Conservation (phyloP, 805 yeast genomes). For the Pichia exigua region DNA sequence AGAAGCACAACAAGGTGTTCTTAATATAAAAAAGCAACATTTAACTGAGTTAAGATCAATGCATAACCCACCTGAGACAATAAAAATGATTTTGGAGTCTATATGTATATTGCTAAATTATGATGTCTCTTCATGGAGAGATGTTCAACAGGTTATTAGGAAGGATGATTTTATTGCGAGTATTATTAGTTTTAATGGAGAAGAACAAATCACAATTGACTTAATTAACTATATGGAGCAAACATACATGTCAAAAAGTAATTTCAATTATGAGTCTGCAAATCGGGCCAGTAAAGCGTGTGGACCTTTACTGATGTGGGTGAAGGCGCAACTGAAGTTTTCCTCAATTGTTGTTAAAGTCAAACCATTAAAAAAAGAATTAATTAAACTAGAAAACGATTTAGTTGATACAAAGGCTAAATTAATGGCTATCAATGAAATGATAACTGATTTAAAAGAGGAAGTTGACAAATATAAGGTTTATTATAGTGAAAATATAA, state of each 20-base stretch:
- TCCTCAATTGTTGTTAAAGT: constrained; percentile 61
- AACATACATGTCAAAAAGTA: constrained; percentile 52
- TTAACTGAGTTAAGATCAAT: constrained; percentile 82
- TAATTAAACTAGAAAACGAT: constrained; percentile 47
- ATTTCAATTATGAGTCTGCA: constrained; percentile 64
- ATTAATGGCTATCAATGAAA: constrained; percentile 66
- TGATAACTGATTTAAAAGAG: constrained; percentile 66
- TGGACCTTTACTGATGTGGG: constrained; percentile 89
- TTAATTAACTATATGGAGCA: constrained; percentile 50
- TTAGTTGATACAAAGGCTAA: constrained; percentile 59
- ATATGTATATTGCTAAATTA: constrained; percentile 81
- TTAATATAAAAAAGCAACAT: constrained; percentile 86
- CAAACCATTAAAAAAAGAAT: constrained; percentile 68
- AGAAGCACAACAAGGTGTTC: constrained; percentile 86
- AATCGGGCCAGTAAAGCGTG: constrained; percentile 91
- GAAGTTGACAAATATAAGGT: constrained; percentile 63
- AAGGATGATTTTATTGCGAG: constrained; percentile 81
- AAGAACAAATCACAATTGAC: constrained; percentile 43
- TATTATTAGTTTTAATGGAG: constrained; percentile 69
- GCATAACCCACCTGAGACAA: constrained; percentile 85
- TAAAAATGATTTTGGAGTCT: constrained; percentile 77
- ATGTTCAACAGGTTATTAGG: constrained; percentile 72
- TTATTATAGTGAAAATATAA: constrained; percentile 62
- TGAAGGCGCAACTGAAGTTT: constrained; percentile 78
- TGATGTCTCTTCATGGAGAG: constrained; percentile 62